Percentiles rank a stretch among this genome's conserved stretches.
phyloP scores from a whole-genome alignment of 2,329 filamentous ascomycete genomes.

The Microsporum audouinii region DNA sequence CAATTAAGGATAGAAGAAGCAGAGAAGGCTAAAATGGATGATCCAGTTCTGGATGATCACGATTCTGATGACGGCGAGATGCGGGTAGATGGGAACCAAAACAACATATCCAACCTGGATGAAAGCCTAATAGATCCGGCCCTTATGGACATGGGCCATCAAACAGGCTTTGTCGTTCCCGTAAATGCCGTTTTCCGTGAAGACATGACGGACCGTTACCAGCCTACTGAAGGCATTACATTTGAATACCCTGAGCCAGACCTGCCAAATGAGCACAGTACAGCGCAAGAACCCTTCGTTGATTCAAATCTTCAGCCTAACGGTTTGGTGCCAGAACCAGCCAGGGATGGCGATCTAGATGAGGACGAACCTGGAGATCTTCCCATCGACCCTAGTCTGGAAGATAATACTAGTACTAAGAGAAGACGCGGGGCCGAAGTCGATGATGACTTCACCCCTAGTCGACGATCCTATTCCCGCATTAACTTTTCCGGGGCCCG shows the following conservation, averaged over 20 bases:
- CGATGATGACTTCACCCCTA: conserved; percentile 21
- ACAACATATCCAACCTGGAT: not conserved
- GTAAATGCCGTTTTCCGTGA: conserved; percentile 21
- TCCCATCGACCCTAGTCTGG: conserved; percentile 7
- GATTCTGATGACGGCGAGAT: conserved; percentile 19
- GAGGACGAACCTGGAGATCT: conserved; percentile 14
- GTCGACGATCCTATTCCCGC: conserved; percentile 7
- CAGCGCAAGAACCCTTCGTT: not conserved
- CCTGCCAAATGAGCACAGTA: not conserved
- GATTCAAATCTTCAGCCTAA: not conserved
- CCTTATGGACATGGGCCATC: conserved; percentile 16
- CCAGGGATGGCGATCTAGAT: not conserved
- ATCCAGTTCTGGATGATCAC: conserved; percentile 36
- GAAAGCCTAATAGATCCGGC: conserved; percentile 30
- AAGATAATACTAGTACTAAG: conserved; percentile 1
- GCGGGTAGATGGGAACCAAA: conserved; percentile 6
- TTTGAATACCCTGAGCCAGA: conserved; percentile 25
- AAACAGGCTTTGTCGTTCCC: conserved; percentile 19
- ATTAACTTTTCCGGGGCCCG: not conserved
- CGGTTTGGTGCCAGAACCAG: not conserved
- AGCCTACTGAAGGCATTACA: conserved; percentile 25
- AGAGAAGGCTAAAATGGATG: conserved; percentile 39
- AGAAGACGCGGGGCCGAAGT: conserved; percentile 6
- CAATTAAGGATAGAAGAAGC: conserved; percentile 43
- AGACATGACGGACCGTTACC: conserved; percentile 22